A percentile compares a stretch with the other conserved stretches of the same genome.
Evolutionary conservation across 1,284 basidiomycete species (phyloP).

Genomic region (Bondarzewia mesenterica): DNA sequence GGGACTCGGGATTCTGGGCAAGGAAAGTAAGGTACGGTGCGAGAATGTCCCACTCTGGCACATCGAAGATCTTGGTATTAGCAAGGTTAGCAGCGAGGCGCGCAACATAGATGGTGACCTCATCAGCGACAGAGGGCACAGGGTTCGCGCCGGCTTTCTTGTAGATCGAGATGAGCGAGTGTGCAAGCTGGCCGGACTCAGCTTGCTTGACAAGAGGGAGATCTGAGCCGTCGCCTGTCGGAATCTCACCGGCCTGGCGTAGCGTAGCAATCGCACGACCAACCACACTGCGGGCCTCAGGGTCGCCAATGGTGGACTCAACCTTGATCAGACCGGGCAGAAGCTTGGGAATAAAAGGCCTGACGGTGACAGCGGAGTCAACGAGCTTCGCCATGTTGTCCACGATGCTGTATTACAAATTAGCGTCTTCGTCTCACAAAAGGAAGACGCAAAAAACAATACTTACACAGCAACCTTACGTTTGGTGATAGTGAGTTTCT

Average conservation of each 20-base stretch:
- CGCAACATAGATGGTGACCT: conserved; percentile 66
- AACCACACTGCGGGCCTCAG: conserved; percentile 89
- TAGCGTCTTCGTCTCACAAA: not conserved
- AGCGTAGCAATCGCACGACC: conserved; percentile 87
- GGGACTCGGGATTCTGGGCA: conserved; percentile 56
- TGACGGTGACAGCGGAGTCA: conserved; percentile 90
- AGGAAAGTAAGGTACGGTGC: conserved; percentile 72
- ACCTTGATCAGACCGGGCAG: conserved; percentile 94
- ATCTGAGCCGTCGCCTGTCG: conserved; percentile 80
- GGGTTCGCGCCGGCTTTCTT: conserved; percentile 64
- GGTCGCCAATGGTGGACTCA: conserved; percentile 87
- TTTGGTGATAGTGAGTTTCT: conserved; percentile 94
- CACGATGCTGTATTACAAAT: conserved; percentile 55
- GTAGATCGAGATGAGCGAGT: conserved; percentile 69
- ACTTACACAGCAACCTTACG: conserved; percentile 91
- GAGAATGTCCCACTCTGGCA: conserved; percentile 81
- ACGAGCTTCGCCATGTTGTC: conserved; percentile 99
- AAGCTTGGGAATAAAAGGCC: conserved; percentile 93
- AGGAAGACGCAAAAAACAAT: conserved; percentile 10
- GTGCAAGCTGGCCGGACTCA: conserved; percentile 59
- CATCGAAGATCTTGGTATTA: conserved; percentile 89
- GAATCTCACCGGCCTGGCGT: conserved; percentile 87
- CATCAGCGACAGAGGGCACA: conserved; percentile 48
- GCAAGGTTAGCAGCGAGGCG: conserved; percentile 80
- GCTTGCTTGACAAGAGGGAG: conserved; percentile 77